Base-by-base conservation (phyloP, 2,329 filamentous ascomycete genomes). In the Colletotrichum eleusines region DNA sequence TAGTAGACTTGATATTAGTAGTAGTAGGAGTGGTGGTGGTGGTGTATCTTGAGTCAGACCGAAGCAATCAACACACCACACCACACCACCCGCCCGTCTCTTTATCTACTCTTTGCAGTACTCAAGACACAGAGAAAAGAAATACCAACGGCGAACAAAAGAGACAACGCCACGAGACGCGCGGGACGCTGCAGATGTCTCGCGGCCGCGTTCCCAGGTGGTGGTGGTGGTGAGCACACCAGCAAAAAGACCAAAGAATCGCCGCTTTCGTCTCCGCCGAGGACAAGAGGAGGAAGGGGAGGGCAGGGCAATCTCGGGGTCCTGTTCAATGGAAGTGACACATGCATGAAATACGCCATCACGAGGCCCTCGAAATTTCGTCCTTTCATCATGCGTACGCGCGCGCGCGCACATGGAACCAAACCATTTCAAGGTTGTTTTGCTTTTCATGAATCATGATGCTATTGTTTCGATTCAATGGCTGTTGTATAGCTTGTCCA, bases 341-440 rank as follows among this genome's bases (percentile, higher is more conserved):
- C 68, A 71, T 71, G 68, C 68, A 63, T 68, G 23, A 12, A n/a
- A 26, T 38, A 53, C 46, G 44, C 57, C 44, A 58, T 63, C 68
- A 71, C 68, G 59, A 63, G 64, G 64, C 31, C 58, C 58, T 12
- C 9, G 48, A 31, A n/a, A 1, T 46, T 38, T 40, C 20, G 4
- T 9, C 9, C 18, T 31, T n/a, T 33, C 23, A 14, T 53, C 35
- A 53, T 46, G 48, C 23, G 31, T 59, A 40, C n/a, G 4, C 44
- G n/a, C 33, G 40, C 31, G 7, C 1, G 4, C 2, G n/a, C 18
- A 23, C 5, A 18, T 4, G 31, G 46, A 26, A 23, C 2, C 23
- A 2, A 3, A 14, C 1, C n/a, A n/a, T n/a, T n/a, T n/a, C n/a
- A n/a, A n/a, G n/a, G n/a, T n/a, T n/a, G n/a, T 2, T 8, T 2